Percentiles rank a stretch among this genome's conserved stretches.
These are phyloP conservation scores for Proliferodiscus dingleyae DNA, from an alignment of 2,329 filamentous ascomycete species.

Conservation along the genomic window DNA sequence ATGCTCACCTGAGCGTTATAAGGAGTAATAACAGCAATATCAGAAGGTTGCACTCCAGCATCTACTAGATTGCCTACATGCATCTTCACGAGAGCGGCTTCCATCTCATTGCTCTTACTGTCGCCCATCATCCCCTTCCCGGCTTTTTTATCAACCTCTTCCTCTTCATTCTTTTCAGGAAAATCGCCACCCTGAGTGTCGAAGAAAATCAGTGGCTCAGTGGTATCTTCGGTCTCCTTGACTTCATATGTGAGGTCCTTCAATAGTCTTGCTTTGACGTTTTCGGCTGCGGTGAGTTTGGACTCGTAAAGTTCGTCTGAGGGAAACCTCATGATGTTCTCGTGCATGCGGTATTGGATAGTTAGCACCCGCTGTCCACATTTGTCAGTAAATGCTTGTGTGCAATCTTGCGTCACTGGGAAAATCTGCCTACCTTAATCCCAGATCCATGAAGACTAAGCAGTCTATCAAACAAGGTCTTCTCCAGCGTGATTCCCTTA, in stretches of 20 bases:
- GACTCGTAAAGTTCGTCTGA: slow-evolving; percentile 83
- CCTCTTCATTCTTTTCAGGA: slow-evolving; percentile 74
- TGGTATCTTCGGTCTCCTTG: slow-evolving; percentile 76
- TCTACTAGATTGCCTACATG: slow-evolving; percentile 74
- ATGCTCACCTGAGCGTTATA: slow-evolving; percentile 89
- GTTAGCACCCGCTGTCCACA: slow-evolving; percentile 71
- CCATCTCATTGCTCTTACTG: slow-evolving; percentile 89
- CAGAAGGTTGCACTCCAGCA: slow-evolving; percentile 72
- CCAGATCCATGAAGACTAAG: slow-evolving; percentile 71
- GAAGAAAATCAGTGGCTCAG: slow-evolving; percentile 83
- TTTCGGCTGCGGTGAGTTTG: slow-evolving; percentile 73
- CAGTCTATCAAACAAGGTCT: slow-evolving; percentile 88
- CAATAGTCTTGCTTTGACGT: slow-evolving; percentile 70
- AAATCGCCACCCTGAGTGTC: slow-evolving; percentile 96
- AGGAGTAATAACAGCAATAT: slow-evolving; percentile 90
- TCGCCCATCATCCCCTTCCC: slow-evolving; percentile 53
- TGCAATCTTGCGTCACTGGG: background rate
- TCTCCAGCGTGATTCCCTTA: slow-evolving; percentile 65
- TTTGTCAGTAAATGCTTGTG: no score
- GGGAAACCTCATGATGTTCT: slow-evolving; percentile 90
- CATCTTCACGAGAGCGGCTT: slow-evolving; percentile 72
- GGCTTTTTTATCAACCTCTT: slow-evolving; percentile 47
- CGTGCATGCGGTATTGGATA: slow-evolving; percentile 97
- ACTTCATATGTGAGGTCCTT: slow-evolving; percentile 75
- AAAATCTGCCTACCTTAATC: slow-evolving; percentile 55